Evolutionary conservation across 257 asterid species (phyloP).

Genomic region (Solanum medicagineum): DNA sequence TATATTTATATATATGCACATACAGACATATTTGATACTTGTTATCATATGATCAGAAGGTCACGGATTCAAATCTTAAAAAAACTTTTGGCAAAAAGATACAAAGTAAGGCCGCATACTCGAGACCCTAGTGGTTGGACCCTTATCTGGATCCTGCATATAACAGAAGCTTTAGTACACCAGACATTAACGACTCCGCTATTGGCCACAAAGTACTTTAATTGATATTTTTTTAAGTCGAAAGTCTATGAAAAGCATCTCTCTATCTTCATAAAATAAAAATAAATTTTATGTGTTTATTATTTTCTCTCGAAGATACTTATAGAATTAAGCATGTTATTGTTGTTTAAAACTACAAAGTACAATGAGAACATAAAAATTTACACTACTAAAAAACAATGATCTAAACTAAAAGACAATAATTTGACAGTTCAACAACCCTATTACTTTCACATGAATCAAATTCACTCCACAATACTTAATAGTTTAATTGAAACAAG

Average conservation of each 20-base stretch:
- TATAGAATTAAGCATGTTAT: neutral
- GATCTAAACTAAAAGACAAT: conserved; percentile 19
- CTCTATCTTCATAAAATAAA: too few relatives aligned
- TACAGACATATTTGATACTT: too few relatives aligned
- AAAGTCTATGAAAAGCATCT: accelerated
- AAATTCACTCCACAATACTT: neutral
- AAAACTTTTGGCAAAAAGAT: too few relatives aligned
- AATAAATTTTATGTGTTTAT: accelerated
- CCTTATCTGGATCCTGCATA: too few relatives aligned
- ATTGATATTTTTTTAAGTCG: neutral
- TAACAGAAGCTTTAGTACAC: too few relatives aligned
- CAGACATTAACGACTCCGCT: too few relatives aligned
- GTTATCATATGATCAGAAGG: too few relatives aligned
- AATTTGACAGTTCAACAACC: conserved; percentile 46
- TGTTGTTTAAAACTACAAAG: neutral
- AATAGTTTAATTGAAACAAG: neutral
- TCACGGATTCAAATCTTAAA: too few relatives aligned
- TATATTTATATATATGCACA: too few relatives aligned
- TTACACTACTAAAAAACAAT: conserved; percentile 6
- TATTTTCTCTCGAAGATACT: neutral
- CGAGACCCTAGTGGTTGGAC: too few relatives aligned
- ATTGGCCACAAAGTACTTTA: neutral
- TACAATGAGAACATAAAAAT: neutral
- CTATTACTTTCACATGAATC: conserved; percentile 46
- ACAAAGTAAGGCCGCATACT: too few relatives aligned